Conservation (phyloP, 805 yeast genomes). For the Schwanniomyces sp. region DNA sequence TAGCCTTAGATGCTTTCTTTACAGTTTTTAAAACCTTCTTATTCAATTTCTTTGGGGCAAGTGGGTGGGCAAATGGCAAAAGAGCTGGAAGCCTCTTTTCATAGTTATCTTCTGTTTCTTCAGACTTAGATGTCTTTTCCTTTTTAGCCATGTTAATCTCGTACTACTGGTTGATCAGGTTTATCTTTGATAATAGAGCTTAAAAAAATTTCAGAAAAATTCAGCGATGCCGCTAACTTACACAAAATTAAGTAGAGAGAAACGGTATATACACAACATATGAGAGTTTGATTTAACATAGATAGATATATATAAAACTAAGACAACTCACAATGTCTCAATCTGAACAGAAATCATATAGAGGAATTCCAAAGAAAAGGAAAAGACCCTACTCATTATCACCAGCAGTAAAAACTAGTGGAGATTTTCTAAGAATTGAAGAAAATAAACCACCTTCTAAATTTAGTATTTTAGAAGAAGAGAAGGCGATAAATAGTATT, state of each 20-base stretch:
- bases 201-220: constrained; percentile 8
- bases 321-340: not conserved
- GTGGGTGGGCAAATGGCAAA: constrained; percentile 88
- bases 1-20: constrained; percentile 96
- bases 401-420: not conserved
- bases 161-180: not conserved
- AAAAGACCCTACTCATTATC: constrained; percentile 5
- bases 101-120: constrained; percentile 72
- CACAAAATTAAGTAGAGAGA: constrained; percentile 4
- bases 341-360: not conserved
- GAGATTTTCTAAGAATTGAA: constrained; percentile 3
- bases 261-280: not conserved
- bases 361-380: constrained; percentile 1
- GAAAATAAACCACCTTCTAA: constrained; percentile 2
- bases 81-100: constrained; percentile 89
- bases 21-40: constrained; percentile 94
- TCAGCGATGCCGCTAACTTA: constrained; percentile 9
- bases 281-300: not conserved
- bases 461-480: constrained; percentile 17
- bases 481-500: constrained; percentile 23
- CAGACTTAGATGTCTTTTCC: constrained; percentile 43
- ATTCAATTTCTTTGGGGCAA: constrained; percentile 94
- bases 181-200: constrained; percentile 1
- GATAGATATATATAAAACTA: not conserved
- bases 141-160: constrained; percentile 40